These are phyloP conservation scores for Scutellaria minor DNA, from an alignment of 257 asterid genomes.

Conservation along the genomic window DNA sequence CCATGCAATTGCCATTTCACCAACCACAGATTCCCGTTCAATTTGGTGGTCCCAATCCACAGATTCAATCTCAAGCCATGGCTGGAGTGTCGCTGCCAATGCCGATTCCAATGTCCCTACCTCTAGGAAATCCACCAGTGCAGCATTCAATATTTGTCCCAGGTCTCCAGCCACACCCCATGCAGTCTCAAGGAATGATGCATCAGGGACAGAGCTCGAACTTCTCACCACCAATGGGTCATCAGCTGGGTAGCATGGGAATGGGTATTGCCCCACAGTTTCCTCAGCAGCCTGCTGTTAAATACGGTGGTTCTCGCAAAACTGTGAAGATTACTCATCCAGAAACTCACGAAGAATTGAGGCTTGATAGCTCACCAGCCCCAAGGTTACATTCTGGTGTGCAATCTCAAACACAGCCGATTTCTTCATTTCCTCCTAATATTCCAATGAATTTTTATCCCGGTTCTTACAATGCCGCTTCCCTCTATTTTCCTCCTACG, in stretches of 20 bases:
- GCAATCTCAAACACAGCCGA: conserved; percentile 70
- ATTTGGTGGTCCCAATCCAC: conserved; percentile 74
- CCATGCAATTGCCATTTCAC: conserved; percentile 60
- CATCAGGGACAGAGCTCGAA: conserved; percentile 72
- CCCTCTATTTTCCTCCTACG: conserved; percentile 46
- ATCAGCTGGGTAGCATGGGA: conserved; percentile 74
- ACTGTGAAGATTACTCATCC: conserved; percentile 85
- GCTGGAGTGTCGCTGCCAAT: conserved; percentile 57
- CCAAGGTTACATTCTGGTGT: conserved; percentile 62
- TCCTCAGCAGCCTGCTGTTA: conserved; percentile 64
- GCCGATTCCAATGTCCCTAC: conserved; percentile 61
- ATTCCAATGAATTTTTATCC: conserved; percentile 53
- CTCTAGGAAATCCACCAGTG: conserved; percentile 62
- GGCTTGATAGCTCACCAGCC: conserved; percentile 67
- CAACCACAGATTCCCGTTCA: conserved; percentile 64
- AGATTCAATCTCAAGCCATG: conserved; percentile 68
- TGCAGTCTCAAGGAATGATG: conserved; percentile 77
- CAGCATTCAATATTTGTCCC: conserved; percentile 70
- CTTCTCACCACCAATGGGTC: conserved; percentile 69
- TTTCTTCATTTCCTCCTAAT: conserved; percentile 64
- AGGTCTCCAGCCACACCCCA: conserved; percentile 68
- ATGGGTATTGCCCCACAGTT: conserved; percentile 62
- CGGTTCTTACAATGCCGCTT: conserved; percentile 55
- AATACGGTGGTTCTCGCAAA: conserved; percentile 54
- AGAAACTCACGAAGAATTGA: conserved; percentile 82